phyloP scores from a whole-genome alignment of 495 filamentous ascomycete species.

The Tuber borchii region DNA sequence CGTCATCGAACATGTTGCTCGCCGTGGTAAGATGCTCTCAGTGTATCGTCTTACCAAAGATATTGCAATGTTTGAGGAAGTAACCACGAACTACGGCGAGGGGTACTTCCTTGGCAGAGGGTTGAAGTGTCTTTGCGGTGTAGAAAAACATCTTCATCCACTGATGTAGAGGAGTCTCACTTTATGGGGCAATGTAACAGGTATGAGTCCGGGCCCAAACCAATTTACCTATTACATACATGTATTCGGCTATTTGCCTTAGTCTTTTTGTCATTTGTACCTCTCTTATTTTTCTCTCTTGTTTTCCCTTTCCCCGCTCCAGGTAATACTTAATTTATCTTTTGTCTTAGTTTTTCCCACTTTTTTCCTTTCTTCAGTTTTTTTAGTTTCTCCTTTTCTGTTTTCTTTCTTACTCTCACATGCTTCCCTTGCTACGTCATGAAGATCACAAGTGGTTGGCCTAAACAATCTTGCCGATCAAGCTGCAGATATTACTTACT shows the following conservation, averaged over 20 bases:
- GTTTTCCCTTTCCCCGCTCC: background rate
- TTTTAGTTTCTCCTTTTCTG: background rate
- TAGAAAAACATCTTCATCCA: constrained; percentile 9
- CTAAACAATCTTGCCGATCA: background rate
- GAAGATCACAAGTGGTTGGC: background rate
- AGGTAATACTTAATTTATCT: background rate
- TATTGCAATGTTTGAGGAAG: constrained; percentile 35
- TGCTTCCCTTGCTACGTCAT: background rate
- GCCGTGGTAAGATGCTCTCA: constrained; percentile 17
- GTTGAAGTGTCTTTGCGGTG: constrained; percentile 15
- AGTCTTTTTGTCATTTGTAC: background rate
- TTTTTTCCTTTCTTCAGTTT: background rate
- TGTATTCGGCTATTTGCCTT: background rate
- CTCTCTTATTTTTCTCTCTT: background rate
- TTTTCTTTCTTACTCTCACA: no score
- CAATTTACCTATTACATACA: background rate
- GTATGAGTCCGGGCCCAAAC: background rate
- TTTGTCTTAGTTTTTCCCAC: background rate
- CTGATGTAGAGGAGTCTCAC: constrained; percentile 6
- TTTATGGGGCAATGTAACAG: background rate
- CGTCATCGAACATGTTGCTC: constrained; percentile 10
- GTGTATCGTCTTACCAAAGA: constrained; percentile 7
- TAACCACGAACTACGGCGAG: constrained; percentile 34
- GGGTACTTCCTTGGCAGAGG: constrained; percentile 18
- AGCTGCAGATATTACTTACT: background rate